Evolutionary conservation across 2,329 filamentous ascomycete species (phyloP).

Genomic region (Colletotrichum cereale): DNA sequence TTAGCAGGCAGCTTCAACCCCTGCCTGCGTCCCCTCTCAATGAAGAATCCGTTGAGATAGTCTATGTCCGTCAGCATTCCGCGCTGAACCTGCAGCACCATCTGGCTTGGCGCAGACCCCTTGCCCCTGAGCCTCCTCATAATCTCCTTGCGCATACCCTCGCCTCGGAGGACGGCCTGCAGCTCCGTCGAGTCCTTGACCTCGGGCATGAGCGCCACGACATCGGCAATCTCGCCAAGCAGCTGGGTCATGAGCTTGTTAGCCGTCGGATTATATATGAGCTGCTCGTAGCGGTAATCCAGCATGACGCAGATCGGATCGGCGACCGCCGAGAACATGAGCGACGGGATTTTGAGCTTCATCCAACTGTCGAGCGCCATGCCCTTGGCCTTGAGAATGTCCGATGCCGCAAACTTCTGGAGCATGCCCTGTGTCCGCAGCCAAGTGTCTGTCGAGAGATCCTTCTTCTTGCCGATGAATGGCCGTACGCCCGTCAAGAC

Average conservation of each 20-base stretch:
- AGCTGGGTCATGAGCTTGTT: constrained; percentile 77
- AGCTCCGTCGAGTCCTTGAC: constrained; percentile 72
- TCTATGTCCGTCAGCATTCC: constrained; percentile 81
- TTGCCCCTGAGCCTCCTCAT: constrained; percentile 67
- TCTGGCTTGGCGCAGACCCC: constrained; percentile 68
- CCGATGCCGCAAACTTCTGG: constrained; percentile 71
- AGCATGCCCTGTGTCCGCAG: constrained; percentile 67
- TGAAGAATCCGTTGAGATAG: constrained; percentile 90
- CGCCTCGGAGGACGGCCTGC: constrained; percentile 66
- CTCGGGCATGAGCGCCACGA: constrained; percentile 83
- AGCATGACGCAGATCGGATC: constrained; percentile 86
- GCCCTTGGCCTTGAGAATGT: constrained; percentile 71
- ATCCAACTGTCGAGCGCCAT: constrained; percentile 73
- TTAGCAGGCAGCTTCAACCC: constrained; percentile 81
- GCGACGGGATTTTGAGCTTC: constrained; percentile 80
- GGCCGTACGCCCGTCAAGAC: constrained; percentile 49
- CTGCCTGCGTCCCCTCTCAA: constrained; percentile 77
- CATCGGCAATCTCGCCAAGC: constrained; percentile 78
- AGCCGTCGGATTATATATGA: constrained; percentile 76
- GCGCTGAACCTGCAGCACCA: constrained; percentile 74
- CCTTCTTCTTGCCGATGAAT: constrained; percentile 27
- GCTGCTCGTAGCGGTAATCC: constrained; percentile 78
- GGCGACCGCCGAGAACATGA: constrained; percentile 81
- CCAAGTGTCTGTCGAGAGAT: constrained; percentile 43
- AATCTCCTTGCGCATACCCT: constrained; percentile 72